These are phyloP conservation scores for Vigna radiata DNA, from an alignment of 306 rosid species.

Conservation along the genomic window DNA sequence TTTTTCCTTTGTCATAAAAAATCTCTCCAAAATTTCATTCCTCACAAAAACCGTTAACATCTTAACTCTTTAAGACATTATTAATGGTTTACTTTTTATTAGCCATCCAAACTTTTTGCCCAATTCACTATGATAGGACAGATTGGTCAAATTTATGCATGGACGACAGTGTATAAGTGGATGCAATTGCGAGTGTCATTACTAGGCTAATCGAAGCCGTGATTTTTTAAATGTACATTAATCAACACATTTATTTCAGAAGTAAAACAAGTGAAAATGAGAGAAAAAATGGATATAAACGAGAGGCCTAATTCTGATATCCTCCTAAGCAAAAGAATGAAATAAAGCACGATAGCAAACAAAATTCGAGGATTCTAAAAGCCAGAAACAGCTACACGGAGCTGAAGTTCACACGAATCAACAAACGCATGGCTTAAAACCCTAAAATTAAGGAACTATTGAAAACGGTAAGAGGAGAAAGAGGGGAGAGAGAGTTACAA, in stretches of 20 bases:
- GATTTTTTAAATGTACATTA: too few species aligned
- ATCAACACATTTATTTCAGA: neutral
- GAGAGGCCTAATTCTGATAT: too few species aligned
- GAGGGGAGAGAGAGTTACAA: slow-evolving; percentile 50
- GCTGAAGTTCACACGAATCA: neutral
- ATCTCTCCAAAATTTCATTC: neutral
- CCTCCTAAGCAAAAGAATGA: neutral
- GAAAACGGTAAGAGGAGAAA: slow-evolving; percentile 5
- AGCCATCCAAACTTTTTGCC: neutral
- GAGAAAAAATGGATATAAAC: neutral
- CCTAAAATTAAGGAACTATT: neutral
- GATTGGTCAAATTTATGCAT: neutral
- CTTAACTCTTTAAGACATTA: neutral
- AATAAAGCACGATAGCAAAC: neutral
- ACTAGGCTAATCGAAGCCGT: neutral
- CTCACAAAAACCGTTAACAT: neutral
- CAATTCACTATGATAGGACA: neutral
- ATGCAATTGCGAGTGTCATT: neutral
- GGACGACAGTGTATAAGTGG: neutral
- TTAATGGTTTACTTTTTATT: neutral
- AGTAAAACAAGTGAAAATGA: neutral
- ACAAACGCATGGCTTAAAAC: neutral
- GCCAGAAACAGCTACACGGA: neutral
- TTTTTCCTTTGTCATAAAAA: neutral
- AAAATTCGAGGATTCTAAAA: neutral